Conservation (phyloP, 2,329 filamentous ascomycete genomes). For the Trichoderma sp. region DNA sequence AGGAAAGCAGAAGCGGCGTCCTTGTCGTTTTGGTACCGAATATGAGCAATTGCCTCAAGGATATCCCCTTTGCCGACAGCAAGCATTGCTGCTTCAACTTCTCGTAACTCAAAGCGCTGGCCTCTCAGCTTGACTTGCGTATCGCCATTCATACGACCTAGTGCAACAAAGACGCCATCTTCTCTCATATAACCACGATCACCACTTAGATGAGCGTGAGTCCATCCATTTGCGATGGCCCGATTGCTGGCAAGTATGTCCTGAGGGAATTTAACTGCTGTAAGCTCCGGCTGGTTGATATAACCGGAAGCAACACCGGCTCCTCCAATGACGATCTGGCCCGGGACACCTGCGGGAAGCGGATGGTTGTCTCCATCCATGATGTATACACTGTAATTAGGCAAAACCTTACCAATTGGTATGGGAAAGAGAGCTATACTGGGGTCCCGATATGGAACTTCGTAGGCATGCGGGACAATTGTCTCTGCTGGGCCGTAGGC, state of each 20-base stretch:
- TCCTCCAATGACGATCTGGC: slow-evolving; percentile 29
- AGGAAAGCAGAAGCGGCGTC: not conserved
- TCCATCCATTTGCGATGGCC: not conserved
- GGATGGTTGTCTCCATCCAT: slow-evolving; percentile 32
- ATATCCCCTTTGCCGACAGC: not conserved
- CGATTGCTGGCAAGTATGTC: not conserved
- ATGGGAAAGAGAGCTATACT: not conserved
- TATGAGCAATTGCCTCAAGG: not conserved
- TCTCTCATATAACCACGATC: not conserved
- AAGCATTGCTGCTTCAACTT: not conserved
- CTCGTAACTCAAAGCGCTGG: not conserved
- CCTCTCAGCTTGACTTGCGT: not conserved
- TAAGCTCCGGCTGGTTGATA: slow-evolving; percentile 25
- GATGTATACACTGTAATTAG: slow-evolving; percentile 39
- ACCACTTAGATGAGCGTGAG: not conserved
- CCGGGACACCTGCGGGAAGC: slow-evolving; percentile 21
- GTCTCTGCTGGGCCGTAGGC: not conserved
- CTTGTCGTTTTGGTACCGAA: not conserved
- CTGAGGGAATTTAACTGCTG: not conserved
- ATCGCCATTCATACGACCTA: not conserved
- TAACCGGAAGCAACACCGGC: slow-evolving; percentile 42
- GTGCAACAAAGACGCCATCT: not conserved
- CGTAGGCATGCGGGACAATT: not conserved
- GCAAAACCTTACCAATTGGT: slow-evolving; percentile 12
- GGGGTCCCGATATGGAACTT: not conserved